Conservation (phyloP, 768 basidiomycete species). For the Boletellus emodensis region DNA sequence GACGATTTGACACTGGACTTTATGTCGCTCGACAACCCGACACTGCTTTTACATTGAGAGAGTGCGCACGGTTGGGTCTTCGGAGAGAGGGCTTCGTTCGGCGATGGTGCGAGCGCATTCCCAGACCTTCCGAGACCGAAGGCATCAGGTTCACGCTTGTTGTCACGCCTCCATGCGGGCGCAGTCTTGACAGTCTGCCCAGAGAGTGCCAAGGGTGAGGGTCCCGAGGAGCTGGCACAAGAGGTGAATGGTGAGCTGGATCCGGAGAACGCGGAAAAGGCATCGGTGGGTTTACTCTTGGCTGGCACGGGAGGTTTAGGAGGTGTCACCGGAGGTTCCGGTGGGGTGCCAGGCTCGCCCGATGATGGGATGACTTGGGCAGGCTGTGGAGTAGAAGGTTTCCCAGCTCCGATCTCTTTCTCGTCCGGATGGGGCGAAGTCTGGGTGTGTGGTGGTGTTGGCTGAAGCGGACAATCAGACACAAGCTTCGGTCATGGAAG, state of each 20-base stretch:
- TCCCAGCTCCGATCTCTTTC: conserved; percentile 10
- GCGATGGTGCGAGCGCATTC: conserved; percentile 16
- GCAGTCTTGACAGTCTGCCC: conserved; percentile 11
- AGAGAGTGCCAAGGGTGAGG: conserved; percentile 22
- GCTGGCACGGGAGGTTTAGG: conserved; percentile 8
- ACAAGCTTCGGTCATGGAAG: background rate
- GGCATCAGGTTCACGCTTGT: conserved; percentile 5
- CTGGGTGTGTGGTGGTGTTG: conserved; percentile 1
- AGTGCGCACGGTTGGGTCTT: background rate
- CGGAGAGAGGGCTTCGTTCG: conserved; percentile 12
- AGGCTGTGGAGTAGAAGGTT: conserved; percentile 11
- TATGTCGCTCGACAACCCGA: background rate
- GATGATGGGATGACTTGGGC: background rate
- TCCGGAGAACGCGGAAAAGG: conserved; percentile 40
- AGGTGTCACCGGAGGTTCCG: conserved; percentile 12
- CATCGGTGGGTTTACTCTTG: conserved; percentile 14
- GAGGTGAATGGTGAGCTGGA: conserved; percentile 34
- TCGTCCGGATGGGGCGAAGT: conserved; percentile 3
- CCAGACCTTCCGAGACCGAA: conserved; percentile 4
- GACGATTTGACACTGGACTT: conserved; percentile 8
- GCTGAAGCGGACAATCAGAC: conserved; percentile 15
- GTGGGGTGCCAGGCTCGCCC: conserved; percentile 10
- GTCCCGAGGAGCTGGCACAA: conserved; percentile 23
- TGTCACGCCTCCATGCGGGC: conserved; percentile 27
- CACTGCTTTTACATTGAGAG: background rate